A percentile compares a stretch with the other conserved stretches of the same genome.
phyloP scores from a whole-genome alignment of 352 stramenopile species.

The Pythium chondricola region DNA sequence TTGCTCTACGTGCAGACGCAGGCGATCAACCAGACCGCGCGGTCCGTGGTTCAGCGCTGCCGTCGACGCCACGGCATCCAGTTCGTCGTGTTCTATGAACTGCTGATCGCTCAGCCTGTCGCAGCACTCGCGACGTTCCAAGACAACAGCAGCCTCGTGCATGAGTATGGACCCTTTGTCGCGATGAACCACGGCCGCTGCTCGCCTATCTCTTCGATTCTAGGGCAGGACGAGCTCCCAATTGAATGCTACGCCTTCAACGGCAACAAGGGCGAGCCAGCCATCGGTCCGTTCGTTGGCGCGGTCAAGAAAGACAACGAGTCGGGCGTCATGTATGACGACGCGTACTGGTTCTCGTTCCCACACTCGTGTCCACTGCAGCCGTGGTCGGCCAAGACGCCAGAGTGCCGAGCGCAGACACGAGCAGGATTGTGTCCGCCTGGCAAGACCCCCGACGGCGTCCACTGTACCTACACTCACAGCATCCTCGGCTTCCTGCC shows the following conservation, averaged over 20 bases:
- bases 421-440: conserved; percentile 16
- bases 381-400: conserved; percentile 20
- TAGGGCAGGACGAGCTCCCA: conserved; percentile 29
- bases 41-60: conserved; percentile 16
- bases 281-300: conserved; percentile 63
- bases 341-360: conserved; percentile 66
- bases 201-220: conserved; percentile 22
- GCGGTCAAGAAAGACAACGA: conserved; percentile 33
- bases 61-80: conserved; percentile 47
- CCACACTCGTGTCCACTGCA: conserved; percentile 51
- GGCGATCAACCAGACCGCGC: conserved; percentile 19
- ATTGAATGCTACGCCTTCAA: conserved; percentile 60
- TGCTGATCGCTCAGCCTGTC: conserved; percentile 57
- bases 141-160: conserved; percentile 26
- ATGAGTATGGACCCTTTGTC: conserved; percentile 59
- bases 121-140: conserved; percentile 53
- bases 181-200: conserved; percentile 63
- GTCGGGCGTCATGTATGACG: conserved; percentile 31
- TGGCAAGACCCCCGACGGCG: conserved; percentile 20
- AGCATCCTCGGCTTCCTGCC: conserved; percentile 23
- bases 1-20: conserved; percentile 25
- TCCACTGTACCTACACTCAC: conserved; percentile 27
- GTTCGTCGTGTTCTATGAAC: conserved; percentile 75
- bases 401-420: conserved; percentile 8
- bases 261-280: conserved; percentile 45